Conservation (phyloP, 345 rosid genomes). For the Aquilaria sinensis region DNA sequence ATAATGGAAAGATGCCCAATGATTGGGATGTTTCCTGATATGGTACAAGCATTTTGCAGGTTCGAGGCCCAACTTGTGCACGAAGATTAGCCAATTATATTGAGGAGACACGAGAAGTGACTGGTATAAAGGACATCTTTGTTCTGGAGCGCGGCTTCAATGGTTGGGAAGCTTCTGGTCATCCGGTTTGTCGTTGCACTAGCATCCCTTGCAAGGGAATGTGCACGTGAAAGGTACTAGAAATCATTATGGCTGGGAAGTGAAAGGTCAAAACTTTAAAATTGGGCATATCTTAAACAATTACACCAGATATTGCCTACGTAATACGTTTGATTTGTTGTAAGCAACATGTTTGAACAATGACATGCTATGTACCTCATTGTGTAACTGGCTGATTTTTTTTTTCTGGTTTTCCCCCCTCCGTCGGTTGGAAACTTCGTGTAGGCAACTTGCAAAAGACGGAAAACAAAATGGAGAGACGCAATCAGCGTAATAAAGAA, state of each 20-base stretch:
- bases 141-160: slow-evolving; percentile 81
- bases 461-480: too few relatives aligned
- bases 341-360: too few relatives aligned
- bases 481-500: too few relatives aligned
- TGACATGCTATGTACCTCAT: too few relatives aligned
- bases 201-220: slow-evolving; percentile 59
- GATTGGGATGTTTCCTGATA: too few relatives aligned
- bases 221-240: slow-evolving; percentile 9
- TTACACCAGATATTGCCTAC: too few relatives aligned
- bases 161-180: slow-evolving; percentile 90
- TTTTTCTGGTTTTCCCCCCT: too few relatives aligned
- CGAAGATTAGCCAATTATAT: slow-evolving; percentile 64
- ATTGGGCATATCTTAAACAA: too few relatives aligned
- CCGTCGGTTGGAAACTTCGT: too few relatives aligned
- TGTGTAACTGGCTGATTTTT: too few relatives aligned
- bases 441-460: too few relatives aligned
- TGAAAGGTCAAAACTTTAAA: background rate
- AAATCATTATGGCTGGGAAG: background rate
- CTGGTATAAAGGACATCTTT: slow-evolving; percentile 61
- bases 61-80: slow-evolving; percentile 92
- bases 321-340: too few relatives aligned
- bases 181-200: slow-evolving; percentile 74
- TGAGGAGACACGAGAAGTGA: slow-evolving; percentile 55
- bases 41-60: slow-evolving; percentile 28
- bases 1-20: background rate